Evolutionary conservation across 106 monocot species (phyloP), one percentile per base, ranked within the genome.

Genomic region (Allium fistulosum): DNA sequence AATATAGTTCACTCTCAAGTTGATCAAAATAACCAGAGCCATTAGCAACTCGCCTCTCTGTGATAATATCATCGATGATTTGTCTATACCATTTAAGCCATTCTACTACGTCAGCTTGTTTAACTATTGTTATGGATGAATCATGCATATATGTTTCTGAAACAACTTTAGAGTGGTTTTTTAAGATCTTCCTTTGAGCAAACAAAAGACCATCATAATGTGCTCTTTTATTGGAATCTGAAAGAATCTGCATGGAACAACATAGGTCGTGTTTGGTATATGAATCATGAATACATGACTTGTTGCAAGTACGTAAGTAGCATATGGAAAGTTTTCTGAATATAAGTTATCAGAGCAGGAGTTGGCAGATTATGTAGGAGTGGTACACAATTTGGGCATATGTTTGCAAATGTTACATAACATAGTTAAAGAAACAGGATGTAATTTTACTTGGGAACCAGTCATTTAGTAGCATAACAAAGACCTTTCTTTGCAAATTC

Each of bases 1-100:
- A 80, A 74, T 92, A 97, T 26, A 97, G 71, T 78, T 88, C 92
- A 70, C 69, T 89, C 71, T 92, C 92, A 60, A 92, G 73, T 66
- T 77, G 65, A 69, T 80, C 72, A 10, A 91, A 76, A 75, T 87
- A 97, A 59, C 88, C 80, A 22, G 88, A 80, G 22, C 84, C 78
- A 22, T 65, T 55, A 6, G 85, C 81, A 58, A 89, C 75, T 65
- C 72, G 79, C 48, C 74, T 84, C 62, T 86, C 60, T 8, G 67
- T 70, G 71, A 92, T 26, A 57, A 97, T 92, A 51, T 92, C 96
- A 70, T 86, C 51, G 48, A 97, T 74, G 9, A 78, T 74, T 51
- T 69, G 82, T 61, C 86, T 79, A 69, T 97, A 92, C 81, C 78
- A 84, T 72, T 80, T 67, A 55, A 92, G 62, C 96, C 96, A 97